Evolutionary conservation across 495 filamentous ascomycete species (phyloP), one percentile per base, ranked within the genome.

Genomic region (Penicillium ucsense): DNA sequence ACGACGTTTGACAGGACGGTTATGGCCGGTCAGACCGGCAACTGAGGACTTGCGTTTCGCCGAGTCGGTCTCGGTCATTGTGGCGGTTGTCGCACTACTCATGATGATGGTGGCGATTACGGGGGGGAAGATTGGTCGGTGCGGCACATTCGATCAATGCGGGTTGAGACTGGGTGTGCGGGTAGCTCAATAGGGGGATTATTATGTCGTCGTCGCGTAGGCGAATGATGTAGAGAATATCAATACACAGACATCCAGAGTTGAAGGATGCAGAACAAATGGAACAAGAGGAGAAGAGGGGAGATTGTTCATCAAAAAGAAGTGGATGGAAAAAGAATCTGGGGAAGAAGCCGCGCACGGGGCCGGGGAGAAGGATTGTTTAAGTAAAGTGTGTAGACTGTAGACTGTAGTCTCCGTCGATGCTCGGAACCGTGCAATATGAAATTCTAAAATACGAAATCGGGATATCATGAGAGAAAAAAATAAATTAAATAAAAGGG

Each of bases 1-100:
- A 52, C 89, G 77, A 45, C 89, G 72, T 64, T 95, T 95, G 28
- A 86, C 82, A 10, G 80, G 76, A 32, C 82, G 73, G 43, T 65
- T 62, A 52, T 65, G 62, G 30, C 56, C 58, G 12, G 66, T 52
- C 4, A 72, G 61, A 8, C 68, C 64, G 8, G 70, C 67, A 12
- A 60, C 56, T 0, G 69, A 72, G 37, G 69, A 63, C 56, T 71
- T 72, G 45, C 71, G 63, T 59, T 73, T 74, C 34, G 56, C 63
- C 28, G 64, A 53, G 10, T 69, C 68, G 20, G 61, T 53, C 31
- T 73, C 70, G 31, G 63, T 51, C 52, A 67, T 60, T 30, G 59
- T 59, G 9, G 54, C 34, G 38, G 52, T 52, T 47, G 20, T 20
- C 20, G 48, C 50, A 49, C 53, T 62, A 53, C 53, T 60, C 57